phyloP scores from a whole-genome alignment of 208 protist species.

The Willaertia magna region DNA sequence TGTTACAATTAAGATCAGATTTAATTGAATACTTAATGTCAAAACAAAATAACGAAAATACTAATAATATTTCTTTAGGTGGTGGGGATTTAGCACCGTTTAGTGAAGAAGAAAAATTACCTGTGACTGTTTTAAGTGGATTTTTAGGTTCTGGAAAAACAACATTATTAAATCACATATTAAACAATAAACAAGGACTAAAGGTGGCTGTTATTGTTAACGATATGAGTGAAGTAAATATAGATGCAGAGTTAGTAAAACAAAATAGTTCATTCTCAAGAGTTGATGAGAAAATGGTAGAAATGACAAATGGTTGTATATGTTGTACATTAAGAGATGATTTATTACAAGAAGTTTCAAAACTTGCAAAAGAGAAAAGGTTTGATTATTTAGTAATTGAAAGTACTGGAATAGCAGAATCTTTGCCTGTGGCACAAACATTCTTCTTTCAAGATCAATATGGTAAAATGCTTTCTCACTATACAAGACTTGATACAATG shows the following conservation, averaged over 20 bases:
- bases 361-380: conserved; percentile 30
- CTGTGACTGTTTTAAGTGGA: neutral
- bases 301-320: conserved; percentile 45
- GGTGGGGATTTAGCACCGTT: neutral
- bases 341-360: conserved; percentile 40
- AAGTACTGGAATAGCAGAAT: conserved; percentile 43
- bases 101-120: neutral
- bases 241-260: conserved; percentile 41
- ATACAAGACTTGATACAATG: conserved; percentile 38
- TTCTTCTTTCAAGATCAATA: conserved; percentile 3
- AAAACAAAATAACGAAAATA: neutral
- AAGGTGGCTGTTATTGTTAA: conserved; percentile 52
- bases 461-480: neutral
- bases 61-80: neutral
- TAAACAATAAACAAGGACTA: conserved; percentile 36
- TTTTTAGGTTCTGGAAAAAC: conserved; percentile 3
- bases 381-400: conserved; percentile 66
- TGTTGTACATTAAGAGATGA: conserved; percentile 60
- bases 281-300: conserved; percentile 38
- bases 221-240: conserved; percentile 59
- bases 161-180: conserved; percentile 50
- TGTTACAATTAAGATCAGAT: neutral
- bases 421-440: conserved; percentile 41
- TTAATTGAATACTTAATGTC: neutral
- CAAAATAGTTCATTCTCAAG: conserved; percentile 17